A percentile compares a stretch with the other conserved stretches of the same genome.
Evolutionary conservation across 441 rosid species (phyloP).

Genomic region (Flueggea neowawraea): DNA sequence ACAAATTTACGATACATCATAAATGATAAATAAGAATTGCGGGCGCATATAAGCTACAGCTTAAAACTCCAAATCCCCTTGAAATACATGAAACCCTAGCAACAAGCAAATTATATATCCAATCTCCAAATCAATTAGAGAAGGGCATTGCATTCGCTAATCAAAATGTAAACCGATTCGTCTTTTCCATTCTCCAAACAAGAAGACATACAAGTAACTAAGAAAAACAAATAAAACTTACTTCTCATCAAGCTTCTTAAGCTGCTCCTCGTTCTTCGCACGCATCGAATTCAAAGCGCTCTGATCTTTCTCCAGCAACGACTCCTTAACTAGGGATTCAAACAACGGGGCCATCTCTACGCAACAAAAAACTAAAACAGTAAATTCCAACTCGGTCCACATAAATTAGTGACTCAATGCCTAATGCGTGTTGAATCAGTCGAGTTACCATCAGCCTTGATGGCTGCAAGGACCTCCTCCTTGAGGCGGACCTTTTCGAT

Average conservation of each 20-base stretch:
- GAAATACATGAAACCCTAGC: no score
- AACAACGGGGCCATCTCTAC: slow-evolving; percentile 89
- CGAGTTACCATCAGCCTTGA: slow-evolving; percentile 60
- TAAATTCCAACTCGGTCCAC: neutral
- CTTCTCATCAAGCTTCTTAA: slow-evolving; percentile 89
- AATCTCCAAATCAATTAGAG: no score
- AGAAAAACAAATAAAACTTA: slow-evolving; percentile 23
- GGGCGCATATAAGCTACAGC: no score
- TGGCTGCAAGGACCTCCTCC: slow-evolving; percentile 75
- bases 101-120: no score
- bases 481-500: slow-evolving; percentile 91
- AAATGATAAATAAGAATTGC: no score
- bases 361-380: neutral
- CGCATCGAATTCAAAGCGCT: slow-evolving; percentile 64
- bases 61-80: no score
- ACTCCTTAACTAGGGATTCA: slow-evolving; percentile 72
- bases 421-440: neutral
- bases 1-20: no score
- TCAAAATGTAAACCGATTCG: no score
- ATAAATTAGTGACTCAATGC: neutral
- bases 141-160: no score
- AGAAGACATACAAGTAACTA: no score
- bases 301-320: slow-evolving; percentile 72
- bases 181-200: no score
- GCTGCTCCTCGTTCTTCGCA: slow-evolving; percentile 63